Evolutionary conservation across 2,329 filamentous ascomycete species (phyloP).

Genomic region (Arachnomyces sp.): DNA sequence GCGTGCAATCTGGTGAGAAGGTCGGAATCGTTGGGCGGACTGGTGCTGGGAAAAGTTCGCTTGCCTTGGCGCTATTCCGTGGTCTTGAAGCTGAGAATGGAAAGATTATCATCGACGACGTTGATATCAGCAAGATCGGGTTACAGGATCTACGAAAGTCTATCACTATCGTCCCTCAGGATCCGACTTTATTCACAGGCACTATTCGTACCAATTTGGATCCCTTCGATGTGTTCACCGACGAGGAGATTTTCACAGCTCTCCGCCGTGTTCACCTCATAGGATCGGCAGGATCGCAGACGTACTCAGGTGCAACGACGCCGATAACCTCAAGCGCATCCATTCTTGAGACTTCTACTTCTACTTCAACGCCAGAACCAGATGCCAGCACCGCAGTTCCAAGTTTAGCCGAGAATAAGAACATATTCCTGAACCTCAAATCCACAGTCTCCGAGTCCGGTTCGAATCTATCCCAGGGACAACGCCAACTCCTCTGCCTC

Average conservation of each 20-base stretch:
- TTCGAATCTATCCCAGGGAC: slow-evolving; percentile 89
- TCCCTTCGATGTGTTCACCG: slow-evolving; percentile 80
- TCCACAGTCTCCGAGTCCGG: slow-evolving; percentile 84
- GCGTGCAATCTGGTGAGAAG: slow-evolving; percentile 95
- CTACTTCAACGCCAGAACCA: slow-evolving; percentile 6
- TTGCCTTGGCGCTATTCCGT: slow-evolving; percentile 87
- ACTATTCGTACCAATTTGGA: slow-evolving; percentile 90
- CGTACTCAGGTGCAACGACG: slow-evolving; percentile 1
- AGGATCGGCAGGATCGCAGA: slow-evolving; percentile 25
- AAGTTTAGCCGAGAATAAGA: slow-evolving; percentile 66
- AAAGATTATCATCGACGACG: slow-evolving; percentile 78
- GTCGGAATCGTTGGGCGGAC: slow-evolving; percentile 95
- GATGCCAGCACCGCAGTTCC: slow-evolving; percentile 9
- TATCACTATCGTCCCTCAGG: slow-evolving; percentile 96
- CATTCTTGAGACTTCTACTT: slow-evolving; percentile 2
- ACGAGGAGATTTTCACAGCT: slow-evolving; percentile 82
- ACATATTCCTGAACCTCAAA: slow-evolving; percentile 80
- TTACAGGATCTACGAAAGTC: slow-evolving; percentile 87
- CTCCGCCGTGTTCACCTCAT: slow-evolving; percentile 86
- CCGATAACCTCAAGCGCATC: slow-evolving; percentile 17
- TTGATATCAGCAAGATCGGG: slow-evolving; percentile 86
- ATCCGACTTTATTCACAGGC: slow-evolving; percentile 83
- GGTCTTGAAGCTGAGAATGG: slow-evolving; percentile 85
- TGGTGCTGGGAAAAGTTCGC: slow-evolving; percentile 90
- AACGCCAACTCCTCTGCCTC: slow-evolving; percentile 88